phyloP scores from a whole-genome alignment of 1,139 yeast species.

The Saccharomyces hybrid region DNA sequence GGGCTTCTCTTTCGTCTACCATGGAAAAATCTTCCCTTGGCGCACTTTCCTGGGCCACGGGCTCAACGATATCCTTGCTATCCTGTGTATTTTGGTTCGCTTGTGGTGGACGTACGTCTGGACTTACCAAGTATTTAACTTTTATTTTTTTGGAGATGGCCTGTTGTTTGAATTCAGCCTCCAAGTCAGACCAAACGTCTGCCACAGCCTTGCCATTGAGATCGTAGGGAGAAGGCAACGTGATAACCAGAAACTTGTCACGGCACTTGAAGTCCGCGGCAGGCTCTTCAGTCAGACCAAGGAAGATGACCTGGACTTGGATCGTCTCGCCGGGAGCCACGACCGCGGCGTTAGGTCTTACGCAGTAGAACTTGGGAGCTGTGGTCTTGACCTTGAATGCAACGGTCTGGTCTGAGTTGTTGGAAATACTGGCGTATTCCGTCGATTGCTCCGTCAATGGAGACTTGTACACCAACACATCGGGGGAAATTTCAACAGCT shows the following conservation, averaged over 20 bases:
- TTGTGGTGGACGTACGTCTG: slow-evolving; percentile 3
- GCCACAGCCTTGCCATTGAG: slow-evolving; percentile 51
- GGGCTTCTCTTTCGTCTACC: background rate
- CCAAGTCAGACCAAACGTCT: slow-evolving; percentile 66
- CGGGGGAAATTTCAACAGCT: slow-evolving; percentile 32
- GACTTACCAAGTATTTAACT: slow-evolving; percentile 48
- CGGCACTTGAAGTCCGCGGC: slow-evolving; percentile 66
- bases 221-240: slow-evolving; percentile 62
- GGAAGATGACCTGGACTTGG: slow-evolving; percentile 74
- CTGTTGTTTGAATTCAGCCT: slow-evolving; percentile 49
- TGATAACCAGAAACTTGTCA: slow-evolving; percentile 86
- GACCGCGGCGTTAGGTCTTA: slow-evolving; percentile 86
- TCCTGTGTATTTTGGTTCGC: slow-evolving; percentile 1
- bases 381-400: slow-evolving; percentile 98
- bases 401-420: slow-evolving; percentile 49
- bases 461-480: slow-evolving; percentile 51
- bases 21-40: background rate
- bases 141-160: slow-evolving; percentile 69
- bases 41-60: slow-evolving; percentile 1
- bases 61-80: slow-evolving; percentile 3
- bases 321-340: slow-evolving; percentile 66
- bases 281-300: slow-evolving; percentile 74
- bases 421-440: slow-evolving; percentile 58
- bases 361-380: slow-evolving; percentile 93
- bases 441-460: slow-evolving; percentile 72